Evolutionary conservation across 345 rosid species (phyloP).

Genomic region (Pseudoturritis turrita): DNA sequence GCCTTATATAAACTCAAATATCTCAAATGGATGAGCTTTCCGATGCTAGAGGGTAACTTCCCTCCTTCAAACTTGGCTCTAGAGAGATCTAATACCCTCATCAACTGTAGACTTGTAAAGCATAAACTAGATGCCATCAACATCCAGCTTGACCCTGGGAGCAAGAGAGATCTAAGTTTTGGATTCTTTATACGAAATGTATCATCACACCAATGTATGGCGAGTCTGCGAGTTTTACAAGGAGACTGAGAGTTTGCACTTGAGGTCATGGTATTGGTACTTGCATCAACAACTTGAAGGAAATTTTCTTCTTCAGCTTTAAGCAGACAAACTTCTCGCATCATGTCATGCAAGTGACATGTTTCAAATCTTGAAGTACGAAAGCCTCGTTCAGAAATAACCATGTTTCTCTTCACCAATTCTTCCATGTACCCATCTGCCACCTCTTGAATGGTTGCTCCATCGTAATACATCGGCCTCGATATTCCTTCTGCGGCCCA

Average conservation of each 20-base stretch:
- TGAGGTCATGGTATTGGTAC: background rate
- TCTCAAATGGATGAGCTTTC: conserved; percentile 34
- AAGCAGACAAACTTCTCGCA: conserved; percentile 22
- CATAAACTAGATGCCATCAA: background rate
- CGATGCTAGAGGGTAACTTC: conserved; percentile 22
- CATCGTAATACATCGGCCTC: background rate
- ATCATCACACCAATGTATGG: background rate
- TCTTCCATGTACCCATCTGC: conserved; percentile 26
- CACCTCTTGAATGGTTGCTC: conserved; percentile 10
- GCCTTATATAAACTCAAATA: background rate
- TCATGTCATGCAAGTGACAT: conserved; percentile 19
- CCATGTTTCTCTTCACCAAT: conserved; percentile 31
- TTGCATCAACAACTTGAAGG: background rate
- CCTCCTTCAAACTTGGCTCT: background rate
- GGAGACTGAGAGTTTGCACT: background rate
- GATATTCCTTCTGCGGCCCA: conserved; percentile 44
- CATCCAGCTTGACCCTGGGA: background rate
- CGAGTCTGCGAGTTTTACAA: conserved; percentile 22
- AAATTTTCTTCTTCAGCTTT: conserved; percentile 23
- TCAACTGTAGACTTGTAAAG: background rate
- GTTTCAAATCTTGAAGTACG: background rate
- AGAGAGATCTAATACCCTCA: conserved; percentile 32
- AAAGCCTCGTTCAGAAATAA: conserved; percentile 8
- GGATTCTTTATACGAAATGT: background rate
- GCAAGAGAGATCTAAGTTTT: background rate